These are phyloP conservation scores for Penicillium soppii DNA, from an alignment of 495 filamentous ascomycete species.

Conservation along the genomic window DNA sequence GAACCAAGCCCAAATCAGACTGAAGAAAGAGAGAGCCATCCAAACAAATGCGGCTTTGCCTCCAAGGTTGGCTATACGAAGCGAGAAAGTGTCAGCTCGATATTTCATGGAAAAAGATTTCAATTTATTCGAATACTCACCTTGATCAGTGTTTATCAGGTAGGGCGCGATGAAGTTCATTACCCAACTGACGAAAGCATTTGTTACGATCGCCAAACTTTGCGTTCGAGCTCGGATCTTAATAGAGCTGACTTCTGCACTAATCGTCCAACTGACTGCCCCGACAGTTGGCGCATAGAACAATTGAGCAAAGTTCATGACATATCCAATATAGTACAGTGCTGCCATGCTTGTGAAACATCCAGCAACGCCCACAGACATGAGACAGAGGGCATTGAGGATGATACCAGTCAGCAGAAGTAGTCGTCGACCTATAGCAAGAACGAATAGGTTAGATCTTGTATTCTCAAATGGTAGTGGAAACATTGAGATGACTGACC, in stretches of 20 bases:
- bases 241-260: constrained; percentile 7
- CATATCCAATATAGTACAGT: constrained; percentile 1
- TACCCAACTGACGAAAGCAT: constrained; percentile 10
- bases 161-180: constrained; percentile 9
- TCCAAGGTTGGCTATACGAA: constrained; percentile 5
- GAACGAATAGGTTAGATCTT: neutral
- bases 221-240: constrained; percentile 6
- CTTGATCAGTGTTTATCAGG: constrained; percentile 10
- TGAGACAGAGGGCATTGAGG: neutral
- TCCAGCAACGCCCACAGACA: constrained; percentile 5
- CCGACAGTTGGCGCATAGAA: constrained; percentile 8
- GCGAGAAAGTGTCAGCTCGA: neutral
- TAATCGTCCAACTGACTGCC: constrained; percentile 9
- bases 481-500: neutral
- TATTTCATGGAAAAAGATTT: neutral
- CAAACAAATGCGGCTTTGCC: constrained; percentile 10
- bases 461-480: neutral
- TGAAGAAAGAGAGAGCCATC: constrained; percentile 7
- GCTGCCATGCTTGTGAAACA: constrained; percentile 2
- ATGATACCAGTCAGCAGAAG: constrained; percentile 2
- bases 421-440: neutral
- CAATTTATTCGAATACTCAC: neutral
- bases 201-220: constrained; percentile 8
- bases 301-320: constrained; percentile 9
- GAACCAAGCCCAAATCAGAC: constrained; percentile 6